These are phyloP conservation scores for Epichloe amarillans DNA, from an alignment of 2,329 filamentous ascomycete species.

Conservation along the genomic window DNA sequence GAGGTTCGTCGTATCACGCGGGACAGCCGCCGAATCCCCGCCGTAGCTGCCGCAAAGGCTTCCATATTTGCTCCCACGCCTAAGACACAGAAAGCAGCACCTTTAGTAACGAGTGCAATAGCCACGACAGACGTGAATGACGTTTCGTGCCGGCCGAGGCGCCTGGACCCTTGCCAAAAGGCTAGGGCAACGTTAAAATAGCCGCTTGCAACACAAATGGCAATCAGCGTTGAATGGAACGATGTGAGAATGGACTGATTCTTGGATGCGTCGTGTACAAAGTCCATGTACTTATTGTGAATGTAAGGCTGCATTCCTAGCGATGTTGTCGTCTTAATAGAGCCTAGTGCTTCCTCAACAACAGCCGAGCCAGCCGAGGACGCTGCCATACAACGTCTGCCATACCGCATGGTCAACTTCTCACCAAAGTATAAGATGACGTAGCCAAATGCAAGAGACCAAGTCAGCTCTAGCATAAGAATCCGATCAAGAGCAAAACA, in stretches of 20 bases:
- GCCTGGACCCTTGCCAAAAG: conserved; percentile 26
- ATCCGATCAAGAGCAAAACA: not conserved
- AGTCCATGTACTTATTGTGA: not conserved
- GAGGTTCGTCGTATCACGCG: conserved; percentile 20
- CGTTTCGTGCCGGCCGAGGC: conserved; percentile 19
- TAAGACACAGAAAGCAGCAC: conserved; percentile 4
- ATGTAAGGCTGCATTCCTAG: not conserved
- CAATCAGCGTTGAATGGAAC: not conserved
- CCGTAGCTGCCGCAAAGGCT: conserved; percentile 19
- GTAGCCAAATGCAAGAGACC: not conserved
- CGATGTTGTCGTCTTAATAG: not conserved
- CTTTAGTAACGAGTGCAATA: conserved; percentile 4
- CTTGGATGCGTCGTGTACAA: not conserved
- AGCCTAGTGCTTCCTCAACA: not conserved
- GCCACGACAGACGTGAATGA: conserved; percentile 21
- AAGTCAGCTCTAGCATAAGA: not conserved
- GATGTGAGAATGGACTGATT: not conserved
- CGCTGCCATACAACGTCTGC: not conserved
- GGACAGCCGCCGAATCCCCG: conserved; percentile 21
- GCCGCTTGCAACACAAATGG: conserved; percentile 17
- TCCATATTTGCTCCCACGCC: conserved; percentile 11
- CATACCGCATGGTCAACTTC: not conserved
- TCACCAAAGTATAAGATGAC: not conserved
- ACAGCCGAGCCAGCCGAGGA: not conserved
- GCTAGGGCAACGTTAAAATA: conserved; percentile 23